Percentiles rank a stretch among this genome's conserved stretches.
phyloP scores from a whole-genome alignment of 495 filamentous ascomycete genomes.

The Polyplosphaeria fusca region DNA sequence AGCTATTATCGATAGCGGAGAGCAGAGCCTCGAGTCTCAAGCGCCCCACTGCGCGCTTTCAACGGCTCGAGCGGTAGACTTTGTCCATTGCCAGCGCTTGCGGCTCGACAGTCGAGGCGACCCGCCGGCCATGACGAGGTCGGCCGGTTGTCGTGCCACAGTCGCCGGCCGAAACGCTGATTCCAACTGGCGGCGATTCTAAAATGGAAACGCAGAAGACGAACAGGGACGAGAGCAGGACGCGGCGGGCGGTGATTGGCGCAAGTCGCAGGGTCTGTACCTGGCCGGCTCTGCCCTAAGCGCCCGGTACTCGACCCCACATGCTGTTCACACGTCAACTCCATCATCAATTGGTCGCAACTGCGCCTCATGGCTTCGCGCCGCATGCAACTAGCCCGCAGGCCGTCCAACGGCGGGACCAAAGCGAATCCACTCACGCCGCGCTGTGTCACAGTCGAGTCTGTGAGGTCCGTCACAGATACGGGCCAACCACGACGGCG shows the following conservation, averaged over 20 bases:
- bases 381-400: background rate
- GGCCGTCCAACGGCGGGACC: constrained; percentile 9
- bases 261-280: background rate
- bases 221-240: background rate
- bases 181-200: too few species aligned
- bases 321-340: constrained; percentile 7
- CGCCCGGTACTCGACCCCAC: constrained; percentile 22
- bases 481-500: constrained; percentile 8
- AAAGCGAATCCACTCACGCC: constrained; percentile 3
- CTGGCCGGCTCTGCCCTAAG: constrained; percentile 3
- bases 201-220: background rate
- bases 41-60: too few species aligned
- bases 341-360: constrained; percentile 19
- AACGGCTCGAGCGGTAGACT: too few species aligned
- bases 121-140: too few species aligned
- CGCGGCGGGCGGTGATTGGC: constrained; percentile 8
- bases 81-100: too few species aligned
- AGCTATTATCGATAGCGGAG: too few species aligned
- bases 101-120: too few species aligned
- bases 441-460: background rate
- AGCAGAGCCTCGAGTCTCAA: too few species aligned
- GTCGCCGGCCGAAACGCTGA: too few species aligned
- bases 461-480: constrained; percentile 14
- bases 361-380: constrained; percentile 20
- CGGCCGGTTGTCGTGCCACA: too few species aligned